These are phyloP conservation scores for Penicillium sp. DNA, from an alignment of 2,329 filamentous ascomycete genomes.

Conservation along the genomic window DNA sequence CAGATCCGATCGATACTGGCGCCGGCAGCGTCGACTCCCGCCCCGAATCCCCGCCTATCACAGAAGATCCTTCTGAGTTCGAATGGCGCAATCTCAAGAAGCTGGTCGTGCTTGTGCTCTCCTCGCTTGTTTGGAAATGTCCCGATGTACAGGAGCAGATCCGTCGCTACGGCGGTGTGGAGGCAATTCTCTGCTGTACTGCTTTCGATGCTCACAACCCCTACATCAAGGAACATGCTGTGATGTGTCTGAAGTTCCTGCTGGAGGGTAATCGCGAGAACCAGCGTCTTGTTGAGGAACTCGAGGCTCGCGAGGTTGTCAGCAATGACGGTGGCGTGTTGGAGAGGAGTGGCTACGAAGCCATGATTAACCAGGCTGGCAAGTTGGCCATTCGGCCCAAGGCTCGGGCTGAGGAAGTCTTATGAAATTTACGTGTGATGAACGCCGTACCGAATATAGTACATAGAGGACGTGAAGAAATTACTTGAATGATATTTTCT, in stretches of 20 bases:
- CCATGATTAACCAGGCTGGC: slow-evolving; percentile 44
- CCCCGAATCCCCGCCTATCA: slow-evolving; percentile 49
- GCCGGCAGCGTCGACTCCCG: slow-evolving; percentile 43
- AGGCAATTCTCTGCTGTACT: slow-evolving; percentile 84
- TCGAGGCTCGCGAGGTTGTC: slow-evolving; percentile 47
- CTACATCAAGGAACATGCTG: slow-evolving; percentile 87
- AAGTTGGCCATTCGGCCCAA: slow-evolving; percentile 44
- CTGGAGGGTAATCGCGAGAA: slow-evolving; percentile 54
- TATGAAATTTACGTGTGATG: slow-evolving; percentile 8
- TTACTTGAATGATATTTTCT: not conserved
- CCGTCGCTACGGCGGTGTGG: slow-evolving; percentile 78
- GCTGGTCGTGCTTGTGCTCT: slow-evolving; percentile 85
- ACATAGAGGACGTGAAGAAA: not conserved
- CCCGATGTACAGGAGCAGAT: slow-evolving; percentile 84
- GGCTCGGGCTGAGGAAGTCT: slow-evolving; percentile 17
- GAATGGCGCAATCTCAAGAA: slow-evolving; percentile 86
- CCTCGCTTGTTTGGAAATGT: slow-evolving; percentile 83
- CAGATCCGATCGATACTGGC: slow-evolving; percentile 42
- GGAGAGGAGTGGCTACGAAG: slow-evolving; percentile 45
- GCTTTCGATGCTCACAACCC: slow-evolving; percentile 90
- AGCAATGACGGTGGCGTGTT: slow-evolving; percentile 42
- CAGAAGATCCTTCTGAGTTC: slow-evolving; percentile 64
- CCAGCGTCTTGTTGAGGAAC: slow-evolving; percentile 53
- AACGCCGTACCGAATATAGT: not conserved
- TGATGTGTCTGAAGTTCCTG: slow-evolving; percentile 78